Evolutionary conservation across 2,329 filamentous ascomycete species (phyloP), one percentile per base, ranked within the genome.

Genomic region (Sporothrix curviconia): DNA sequence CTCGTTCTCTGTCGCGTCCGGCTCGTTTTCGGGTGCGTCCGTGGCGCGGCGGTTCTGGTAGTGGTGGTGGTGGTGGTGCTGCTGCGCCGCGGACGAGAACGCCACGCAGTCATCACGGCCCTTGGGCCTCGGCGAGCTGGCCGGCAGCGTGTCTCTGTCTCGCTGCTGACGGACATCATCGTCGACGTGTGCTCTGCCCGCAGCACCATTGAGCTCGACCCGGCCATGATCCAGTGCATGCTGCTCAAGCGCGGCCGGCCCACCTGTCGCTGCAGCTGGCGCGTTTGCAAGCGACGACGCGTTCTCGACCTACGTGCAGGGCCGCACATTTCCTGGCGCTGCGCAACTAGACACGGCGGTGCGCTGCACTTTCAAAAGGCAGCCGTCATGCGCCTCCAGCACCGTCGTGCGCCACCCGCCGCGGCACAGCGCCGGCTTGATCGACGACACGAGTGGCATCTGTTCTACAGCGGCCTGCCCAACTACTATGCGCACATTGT

Each of bases 401-500:
- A 71, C 76, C 9, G 68, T 74, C 25, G 73, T 76, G 57, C 71
- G 74, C n/a, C 69, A 76, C 44, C 66, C 72, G 2, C 76, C 80
- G 50, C 75, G 77, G 17, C 80, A 83, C 61, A 85, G 81, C 64
- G 77, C 79, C 43, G 83, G 84, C 8, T 80, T 96, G 14, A 78
- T 97, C 22, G 85, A 88, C 55, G 83, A 90, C 24, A 83, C 2
- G 90, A 96, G 63, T 86, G 85, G 77, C 81, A 79, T 34, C 71
- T 83, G 6, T 70, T 87, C 24, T 81, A 91, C 67, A 82, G 83
- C 57, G 94, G 92, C 1, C 78, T 92, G 40, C 81, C 90, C 5
- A 85, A 82, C 61, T 99, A 96, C 72, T 95, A 95, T 70, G 84
- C 86, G 42, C 94, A 99, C 69, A 82, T 97, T 52, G 81, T 92